These are phyloP conservation scores for Neopestalotiopsis sp. DNA, from an alignment of 2,329 filamentous ascomycete species.

Conservation along the genomic window DNA sequence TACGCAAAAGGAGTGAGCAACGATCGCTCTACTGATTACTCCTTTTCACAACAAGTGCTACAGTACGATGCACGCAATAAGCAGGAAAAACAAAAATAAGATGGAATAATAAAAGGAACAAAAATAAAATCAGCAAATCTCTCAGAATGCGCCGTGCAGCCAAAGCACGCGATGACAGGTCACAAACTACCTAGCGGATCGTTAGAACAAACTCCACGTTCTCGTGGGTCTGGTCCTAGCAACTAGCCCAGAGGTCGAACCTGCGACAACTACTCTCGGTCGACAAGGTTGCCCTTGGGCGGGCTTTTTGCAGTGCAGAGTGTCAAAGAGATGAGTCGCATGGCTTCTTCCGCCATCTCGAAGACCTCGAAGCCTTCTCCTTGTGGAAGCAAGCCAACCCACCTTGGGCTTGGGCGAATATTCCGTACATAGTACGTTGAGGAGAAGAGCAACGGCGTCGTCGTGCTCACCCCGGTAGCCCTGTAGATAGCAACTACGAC, in stretches of 20 bases:
- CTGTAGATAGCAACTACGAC: background rate
- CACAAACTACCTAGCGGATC: constrained; percentile 7
- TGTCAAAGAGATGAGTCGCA: background rate
- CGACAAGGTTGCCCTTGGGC: background rate
- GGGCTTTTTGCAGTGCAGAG: background rate
- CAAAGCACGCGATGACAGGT: constrained; percentile 6
- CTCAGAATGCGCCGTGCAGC: background rate
- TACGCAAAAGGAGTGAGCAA: background rate
- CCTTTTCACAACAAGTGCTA: background rate
- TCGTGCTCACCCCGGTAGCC: background rate
- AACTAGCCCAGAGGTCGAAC: background rate
- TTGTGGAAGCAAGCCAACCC: background rate
- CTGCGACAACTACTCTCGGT: background rate
- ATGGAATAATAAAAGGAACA: constrained; percentile 2
- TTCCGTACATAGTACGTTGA: background rate
- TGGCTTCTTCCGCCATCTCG: background rate
- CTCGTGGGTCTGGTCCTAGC: background rate
- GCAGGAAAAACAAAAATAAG: background rate
- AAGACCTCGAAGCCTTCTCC: background rate
- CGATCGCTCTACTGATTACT: background rate
- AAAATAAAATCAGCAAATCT: constrained; percentile 6
- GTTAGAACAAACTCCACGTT: background rate
- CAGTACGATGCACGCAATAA: background rate
- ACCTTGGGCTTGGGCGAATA: background rate
- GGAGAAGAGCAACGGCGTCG: background rate